A percentile compares a stretch with the other conserved stretches of the same genome.
Conservation (phyloP, 2,329 filamentous ascomycete species). For the Colletotrichum eremochloae region DNA sequence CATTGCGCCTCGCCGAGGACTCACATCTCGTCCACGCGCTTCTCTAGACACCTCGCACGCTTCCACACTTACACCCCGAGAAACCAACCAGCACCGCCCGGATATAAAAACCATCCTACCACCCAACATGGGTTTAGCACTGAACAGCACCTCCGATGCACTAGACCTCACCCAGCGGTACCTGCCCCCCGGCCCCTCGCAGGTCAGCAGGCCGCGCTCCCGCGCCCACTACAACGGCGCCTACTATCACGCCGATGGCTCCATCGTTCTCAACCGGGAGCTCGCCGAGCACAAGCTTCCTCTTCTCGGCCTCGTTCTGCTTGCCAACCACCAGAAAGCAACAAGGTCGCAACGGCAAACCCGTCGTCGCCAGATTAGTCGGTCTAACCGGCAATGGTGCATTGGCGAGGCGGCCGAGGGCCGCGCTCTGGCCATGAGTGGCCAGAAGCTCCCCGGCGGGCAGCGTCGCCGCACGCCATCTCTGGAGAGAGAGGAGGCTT, state of each 20-base stretch:
- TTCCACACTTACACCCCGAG: slow-evolving; percentile 1
- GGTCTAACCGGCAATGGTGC: slow-evolving; percentile 14
- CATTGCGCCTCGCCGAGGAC: slow-evolving; percentile 7
- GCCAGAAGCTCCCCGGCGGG: slow-evolving; percentile 55
- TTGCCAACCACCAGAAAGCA: slow-evolving; percentile 17
- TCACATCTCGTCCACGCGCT: neutral
- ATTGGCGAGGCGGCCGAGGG: slow-evolving; percentile 47
- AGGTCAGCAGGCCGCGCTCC: slow-evolving; percentile 21
- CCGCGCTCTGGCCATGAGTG: slow-evolving; percentile 52
- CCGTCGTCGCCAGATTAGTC: slow-evolving; percentile 9
- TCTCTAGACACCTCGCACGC: slow-evolving; percentile 5
- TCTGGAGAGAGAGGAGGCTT: slow-evolving; percentile 62
- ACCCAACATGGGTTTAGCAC: slow-evolving; percentile 28
- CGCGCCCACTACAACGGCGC: slow-evolving; percentile 28
- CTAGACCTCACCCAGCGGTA: slow-evolving; percentile 24
- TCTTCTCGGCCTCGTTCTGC: slow-evolving; percentile 35
- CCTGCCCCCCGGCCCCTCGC: slow-evolving; percentile 21
- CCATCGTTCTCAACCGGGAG: slow-evolving; percentile 10
- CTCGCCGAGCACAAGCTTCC: slow-evolving; percentile 25
- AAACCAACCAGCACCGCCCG: neutral
- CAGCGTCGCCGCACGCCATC: slow-evolving; percentile 50
- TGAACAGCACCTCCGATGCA: slow-evolving; percentile 27
- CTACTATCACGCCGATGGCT: slow-evolving; percentile 21
- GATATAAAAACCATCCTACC: neutral
- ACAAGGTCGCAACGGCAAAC: neutral